Evolutionary conservation across 305 asterid genomes (phyloP).

Genomic region (Nicotiana rustica): DNA sequence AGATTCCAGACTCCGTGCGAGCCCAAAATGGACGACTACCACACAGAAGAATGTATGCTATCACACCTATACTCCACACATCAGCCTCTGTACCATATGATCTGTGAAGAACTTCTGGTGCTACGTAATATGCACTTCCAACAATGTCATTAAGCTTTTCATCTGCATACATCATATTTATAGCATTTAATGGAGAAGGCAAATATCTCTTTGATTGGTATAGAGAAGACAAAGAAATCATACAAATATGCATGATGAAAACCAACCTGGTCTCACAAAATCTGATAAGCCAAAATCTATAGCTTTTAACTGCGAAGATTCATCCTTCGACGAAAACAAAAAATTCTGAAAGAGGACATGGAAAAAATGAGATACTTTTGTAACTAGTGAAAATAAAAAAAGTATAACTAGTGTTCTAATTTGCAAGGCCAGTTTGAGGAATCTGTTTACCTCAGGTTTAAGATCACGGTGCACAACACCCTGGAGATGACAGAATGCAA

Average conservation of each 20-base stretch:
- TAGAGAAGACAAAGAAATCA: background rate
- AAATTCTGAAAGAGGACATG: conserved; percentile 59
- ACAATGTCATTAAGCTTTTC: conserved; percentile 70
- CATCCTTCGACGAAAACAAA: conserved; percentile 60
- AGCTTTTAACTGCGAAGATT: conserved; percentile 61
- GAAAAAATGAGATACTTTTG: conserved; percentile 18
- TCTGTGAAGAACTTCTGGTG: conserved; percentile 76
- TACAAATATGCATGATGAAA: background rate
- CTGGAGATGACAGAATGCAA: conserved; percentile 79
- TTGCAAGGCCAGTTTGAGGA: background rate
- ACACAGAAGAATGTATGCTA: conserved; percentile 70
- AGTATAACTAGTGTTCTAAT: background rate
- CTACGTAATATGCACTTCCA: conserved; percentile 77
- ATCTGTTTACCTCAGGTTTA: conserved; percentile 69
- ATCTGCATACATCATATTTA: conserved; percentile 48
- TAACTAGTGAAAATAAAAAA: background rate
- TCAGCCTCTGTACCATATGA: conserved; percentile 73
- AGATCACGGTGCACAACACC: conserved; percentile 88
- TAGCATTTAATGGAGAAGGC: conserved; percentile 17
- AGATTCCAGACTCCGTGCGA: conserved; percentile 72
- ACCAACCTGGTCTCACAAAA: conserved; percentile 65
- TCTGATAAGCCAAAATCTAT: conserved; percentile 79
- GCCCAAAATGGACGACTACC: conserved; percentile 89
- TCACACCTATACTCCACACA: conserved; percentile 73
- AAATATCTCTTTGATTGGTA: background rate